These are phyloP conservation scores for Aspergillus ellipticus DNA, from an alignment of 495 filamentous ascomycete genomes.

Conservation along the genomic window DNA sequence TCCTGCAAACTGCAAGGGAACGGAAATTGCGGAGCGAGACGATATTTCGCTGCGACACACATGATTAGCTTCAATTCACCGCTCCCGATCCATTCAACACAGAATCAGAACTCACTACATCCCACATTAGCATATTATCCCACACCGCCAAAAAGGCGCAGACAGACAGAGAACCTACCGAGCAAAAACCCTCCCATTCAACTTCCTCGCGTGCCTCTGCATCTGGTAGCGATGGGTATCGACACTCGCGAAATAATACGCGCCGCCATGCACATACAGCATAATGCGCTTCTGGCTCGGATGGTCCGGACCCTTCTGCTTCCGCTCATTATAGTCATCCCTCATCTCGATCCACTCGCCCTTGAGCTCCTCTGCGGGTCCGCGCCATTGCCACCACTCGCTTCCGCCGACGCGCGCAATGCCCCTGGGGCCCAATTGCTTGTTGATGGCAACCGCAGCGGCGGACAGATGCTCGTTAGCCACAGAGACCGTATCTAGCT, in stretches of 20 bases:
- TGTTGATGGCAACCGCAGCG: conserved; percentile 58
- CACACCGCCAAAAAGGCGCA: neutral
- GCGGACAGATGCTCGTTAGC: conserved; percentile 54
- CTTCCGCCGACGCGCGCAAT: conserved; percentile 71
- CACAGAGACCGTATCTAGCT: conserved; percentile 68
- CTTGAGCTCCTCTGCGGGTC: conserved; percentile 55
- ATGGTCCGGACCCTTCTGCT: conserved; percentile 34
- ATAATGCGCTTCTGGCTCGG: conserved; percentile 67
- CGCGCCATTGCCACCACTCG: conserved; percentile 94
- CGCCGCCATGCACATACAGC: conserved; percentile 87
- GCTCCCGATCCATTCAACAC: too few relatives aligned
- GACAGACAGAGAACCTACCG: conserved; percentile 35
- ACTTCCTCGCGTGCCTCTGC: conserved; percentile 89
- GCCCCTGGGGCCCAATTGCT: conserved; percentile 72
- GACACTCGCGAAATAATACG: conserved; percentile 85
- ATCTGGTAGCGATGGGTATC: conserved; percentile 96
- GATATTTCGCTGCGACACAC: conserved; percentile 62
- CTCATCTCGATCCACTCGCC: conserved; percentile 98
- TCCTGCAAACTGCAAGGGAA: conserved; percentile 91
- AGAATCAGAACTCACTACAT: conserved; percentile 31
- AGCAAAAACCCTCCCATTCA: conserved; percentile 84
- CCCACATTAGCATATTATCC: conserved; percentile 18
- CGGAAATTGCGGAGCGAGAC: conserved; percentile 88
- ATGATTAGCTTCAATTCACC: conserved; percentile 9
- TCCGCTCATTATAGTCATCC: conserved; percentile 68